Conservation (phyloP, 352 stramenopile species). For the Pythium aquatile region DNA sequence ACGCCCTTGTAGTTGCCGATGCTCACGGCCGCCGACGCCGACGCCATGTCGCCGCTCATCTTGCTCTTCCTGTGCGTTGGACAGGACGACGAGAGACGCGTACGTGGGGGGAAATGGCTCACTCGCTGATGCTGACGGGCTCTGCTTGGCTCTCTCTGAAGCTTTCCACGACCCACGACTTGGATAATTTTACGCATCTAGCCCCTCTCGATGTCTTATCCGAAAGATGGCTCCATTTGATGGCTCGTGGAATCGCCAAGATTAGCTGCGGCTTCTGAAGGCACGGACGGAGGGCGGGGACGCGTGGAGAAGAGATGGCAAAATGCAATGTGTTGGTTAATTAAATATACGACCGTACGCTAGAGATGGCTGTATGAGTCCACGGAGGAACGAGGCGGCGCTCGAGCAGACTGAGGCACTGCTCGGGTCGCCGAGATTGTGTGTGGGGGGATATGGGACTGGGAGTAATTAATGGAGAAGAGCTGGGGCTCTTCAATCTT, state of each 20-base stretch:
- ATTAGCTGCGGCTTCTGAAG: background rate
- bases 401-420: constrained; percentile 3
- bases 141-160: too few relatives aligned
- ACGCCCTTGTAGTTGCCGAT: constrained; percentile 96
- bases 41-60: constrained; percentile 20
- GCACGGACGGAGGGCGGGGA: background rate
- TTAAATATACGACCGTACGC: constrained; percentile 34
- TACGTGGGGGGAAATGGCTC: background rate
- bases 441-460: background rate
- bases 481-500: background rate
- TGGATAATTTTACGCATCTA: constrained; percentile 7
- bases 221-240: background rate
- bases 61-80: constrained; percentile 31
- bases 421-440: constrained; percentile 1
- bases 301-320: constrained; percentile 5
- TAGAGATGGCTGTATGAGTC: constrained; percentile 1
- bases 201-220: background rate
- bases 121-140: background rate
- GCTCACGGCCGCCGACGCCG: constrained; percentile 53
- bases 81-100: background rate
- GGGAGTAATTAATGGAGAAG: background rate
- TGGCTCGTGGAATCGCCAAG: background rate
- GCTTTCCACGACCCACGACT: background rate
- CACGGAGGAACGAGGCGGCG: constrained; percentile 1
- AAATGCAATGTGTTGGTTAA: constrained; percentile 24